Percentiles rank a stretch among this genome's conserved stretches.
These are phyloP conservation scores for Isatis lusitanica DNA, from an alignment of 441 rosid species.

Conservation along the genomic window DNA sequence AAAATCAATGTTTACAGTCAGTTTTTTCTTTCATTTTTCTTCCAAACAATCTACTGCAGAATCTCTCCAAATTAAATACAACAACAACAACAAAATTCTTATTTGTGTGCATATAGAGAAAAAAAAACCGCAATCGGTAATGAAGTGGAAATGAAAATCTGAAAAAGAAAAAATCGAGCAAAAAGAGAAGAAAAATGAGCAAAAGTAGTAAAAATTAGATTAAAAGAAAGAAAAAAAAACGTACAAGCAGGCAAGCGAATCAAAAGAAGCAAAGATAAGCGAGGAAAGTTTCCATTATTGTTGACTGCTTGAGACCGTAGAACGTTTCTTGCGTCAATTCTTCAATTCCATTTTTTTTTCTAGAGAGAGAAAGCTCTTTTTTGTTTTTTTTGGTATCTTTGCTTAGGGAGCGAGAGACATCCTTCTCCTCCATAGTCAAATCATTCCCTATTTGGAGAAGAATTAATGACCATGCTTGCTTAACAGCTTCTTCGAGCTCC, in stretches of 20 bases:
- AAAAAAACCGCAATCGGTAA: too few relatives aligned
- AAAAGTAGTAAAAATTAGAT: neutral
- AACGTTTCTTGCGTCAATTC: slow-evolving; percentile 12
- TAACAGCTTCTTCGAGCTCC: slow-evolving; percentile 23
- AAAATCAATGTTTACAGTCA: neutral
- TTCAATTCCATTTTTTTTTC: slow-evolving; percentile 17
- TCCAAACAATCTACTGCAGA: neutral
- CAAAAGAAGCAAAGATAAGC: slow-evolving; percentile 10
- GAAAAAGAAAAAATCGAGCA: too few relatives aligned
- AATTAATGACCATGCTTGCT: neutral
- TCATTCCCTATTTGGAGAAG: neutral
- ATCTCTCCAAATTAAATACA: neutral
- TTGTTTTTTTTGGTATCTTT: neutral
- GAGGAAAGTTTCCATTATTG: slow-evolving; percentile 31
- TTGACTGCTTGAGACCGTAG: slow-evolving; percentile 32
- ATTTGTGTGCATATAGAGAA: neutral
- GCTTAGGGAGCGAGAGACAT: slow-evolving; percentile 14
- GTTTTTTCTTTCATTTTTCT: neutral
- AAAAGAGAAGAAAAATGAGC: neutral
- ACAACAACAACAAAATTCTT: neutral
- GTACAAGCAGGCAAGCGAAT: slow-evolving; percentile 3
- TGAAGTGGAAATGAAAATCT: neutral
- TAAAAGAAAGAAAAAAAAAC: neutral
- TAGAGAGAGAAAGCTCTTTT: neutral
- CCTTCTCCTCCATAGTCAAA: slow-evolving; percentile 2